phyloP scores from a whole-genome alignment of 805 yeast genomes.

The Ogataea angusta region DNA sequence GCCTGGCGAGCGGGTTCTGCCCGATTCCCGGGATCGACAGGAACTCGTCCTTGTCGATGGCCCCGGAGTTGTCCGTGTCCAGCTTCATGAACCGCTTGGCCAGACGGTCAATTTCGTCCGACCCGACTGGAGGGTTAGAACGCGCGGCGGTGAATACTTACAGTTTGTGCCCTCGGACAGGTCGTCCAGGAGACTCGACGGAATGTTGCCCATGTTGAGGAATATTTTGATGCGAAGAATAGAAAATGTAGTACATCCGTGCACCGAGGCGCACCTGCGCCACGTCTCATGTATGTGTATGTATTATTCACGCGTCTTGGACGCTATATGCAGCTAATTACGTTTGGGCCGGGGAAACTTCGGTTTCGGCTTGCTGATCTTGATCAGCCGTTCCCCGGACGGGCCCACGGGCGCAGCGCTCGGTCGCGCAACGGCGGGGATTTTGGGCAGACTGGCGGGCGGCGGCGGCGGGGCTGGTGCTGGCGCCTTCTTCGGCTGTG shows the following conservation, averaged over 20 bases:
- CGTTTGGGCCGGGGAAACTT: slow-evolving; percentile 12
- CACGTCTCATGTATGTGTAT: neutral
- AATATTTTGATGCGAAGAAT: neutral
- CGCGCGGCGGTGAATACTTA: slow-evolving; percentile 30
- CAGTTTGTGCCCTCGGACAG: slow-evolving; percentile 80
- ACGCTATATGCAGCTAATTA: slow-evolving; percentile 1
- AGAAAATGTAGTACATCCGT: no score
- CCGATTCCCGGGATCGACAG: slow-evolving; percentile 90
- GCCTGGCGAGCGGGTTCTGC: slow-evolving; percentile 81
- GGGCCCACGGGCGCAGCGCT: slow-evolving; percentile 1
- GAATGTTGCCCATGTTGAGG: slow-evolving; percentile 35
- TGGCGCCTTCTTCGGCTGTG: neutral
- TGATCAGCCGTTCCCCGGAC: slow-evolving; percentile 15
- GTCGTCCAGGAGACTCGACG: slow-evolving; percentile 51
- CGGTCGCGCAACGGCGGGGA: neutral
- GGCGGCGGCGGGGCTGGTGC: neutral
- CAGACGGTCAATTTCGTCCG: slow-evolving; percentile 87
- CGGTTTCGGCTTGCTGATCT: slow-evolving; percentile 22
- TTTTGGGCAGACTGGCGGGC: slow-evolving; percentile 1
- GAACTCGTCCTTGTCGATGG: slow-evolving; percentile 87
- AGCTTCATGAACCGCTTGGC: slow-evolving; percentile 92
- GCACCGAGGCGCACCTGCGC: no score
- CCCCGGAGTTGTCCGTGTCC: slow-evolving; percentile 89
- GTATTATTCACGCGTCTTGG: neutral
- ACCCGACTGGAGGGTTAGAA: slow-evolving; percentile 50